Base-by-base conservation (phyloP, 176 grass and related monocot genomes). In the Panicum miliaceum region DNA sequence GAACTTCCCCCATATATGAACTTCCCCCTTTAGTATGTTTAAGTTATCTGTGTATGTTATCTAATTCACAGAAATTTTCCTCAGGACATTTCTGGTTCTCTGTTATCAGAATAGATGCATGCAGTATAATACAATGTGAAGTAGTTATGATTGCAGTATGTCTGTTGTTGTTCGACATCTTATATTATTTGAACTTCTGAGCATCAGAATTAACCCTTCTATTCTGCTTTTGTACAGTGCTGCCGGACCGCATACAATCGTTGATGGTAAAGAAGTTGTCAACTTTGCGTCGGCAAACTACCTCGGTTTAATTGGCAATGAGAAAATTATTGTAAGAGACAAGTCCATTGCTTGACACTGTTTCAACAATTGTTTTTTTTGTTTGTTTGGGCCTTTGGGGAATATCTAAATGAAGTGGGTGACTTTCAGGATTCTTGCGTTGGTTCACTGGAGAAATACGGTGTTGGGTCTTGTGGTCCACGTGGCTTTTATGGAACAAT, bases 271-370 rank as follows among this genome's bases (percentile, higher is more conserved):
- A 79, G 96, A 98, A 89, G 93, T 98, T 75, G 61, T 98, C 29
- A 98, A 95, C 85, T 95, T 98, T 90, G 92, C 92, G 50, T 98
- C 96, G 50, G 87, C 96, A 81, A 95, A 98, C 76, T 98, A 98
- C 71, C 96, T 98, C 26, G 96, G 96, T 73, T 88, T 98, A 57
- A 77, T 98, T 87, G 96, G 93, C 78, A 94, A 94, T 14, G 76
- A 97, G 81, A 93, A 97, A 72, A 90, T 97, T 81, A 95, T 89
- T 64, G 96, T 93, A 88, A 93, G 91, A 56, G 82, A 72, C 34
- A 85, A 50, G 32, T 67, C 57, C 73, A 29, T 84, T 90, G 12
- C 73, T 75, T 81, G 64, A 72, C 20, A 43, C 22, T 76, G 54
- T 86, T 84, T 80, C 32, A 22, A 68, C 53, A 58, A 20, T 10